phyloP scores from a whole-genome alignment of 306 rosid genomes.

The Acacia melanoxylon region DNA sequence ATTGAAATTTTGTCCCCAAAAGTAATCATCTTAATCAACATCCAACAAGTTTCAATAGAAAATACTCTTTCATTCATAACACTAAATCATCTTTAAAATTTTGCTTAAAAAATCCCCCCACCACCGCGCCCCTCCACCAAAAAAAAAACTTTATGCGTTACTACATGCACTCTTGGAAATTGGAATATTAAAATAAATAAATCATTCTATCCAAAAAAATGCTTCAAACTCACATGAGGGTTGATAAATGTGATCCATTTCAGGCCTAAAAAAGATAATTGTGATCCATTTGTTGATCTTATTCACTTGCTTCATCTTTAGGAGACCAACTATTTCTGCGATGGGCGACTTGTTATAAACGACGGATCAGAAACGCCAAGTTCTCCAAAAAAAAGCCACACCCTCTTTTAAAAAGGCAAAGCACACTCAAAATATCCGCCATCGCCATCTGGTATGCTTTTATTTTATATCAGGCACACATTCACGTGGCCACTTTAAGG shows the following conservation, averaged over 20 bases:
- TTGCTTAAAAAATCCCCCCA: too few relatives aligned
- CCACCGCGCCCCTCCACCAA: too few relatives aligned
- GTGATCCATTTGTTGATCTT: background rate
- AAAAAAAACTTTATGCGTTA: too few relatives aligned
- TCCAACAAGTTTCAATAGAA: too few relatives aligned
- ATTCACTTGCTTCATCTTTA: background rate
- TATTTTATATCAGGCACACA: background rate
- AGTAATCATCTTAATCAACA: too few relatives aligned
- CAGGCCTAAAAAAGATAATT: too few relatives aligned
- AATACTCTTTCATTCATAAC: too few relatives aligned
- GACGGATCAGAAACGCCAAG: background rate
- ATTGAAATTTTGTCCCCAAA: too few relatives aligned
- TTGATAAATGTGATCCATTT: background rate
- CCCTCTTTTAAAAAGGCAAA: background rate
- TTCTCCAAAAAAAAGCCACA: background rate
- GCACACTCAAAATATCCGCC: background rate
- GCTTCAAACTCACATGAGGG: background rate
- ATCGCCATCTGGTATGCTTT: too few relatives aligned
- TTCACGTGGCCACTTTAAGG: background rate
- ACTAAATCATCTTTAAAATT: too few relatives aligned
- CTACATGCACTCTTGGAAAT: background rate
- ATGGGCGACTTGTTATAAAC: background rate
- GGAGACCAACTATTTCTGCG: background rate
- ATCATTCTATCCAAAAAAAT: background rate
- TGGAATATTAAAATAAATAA: background rate